Evolutionary conservation across 345 rosid genomes (phyloP).

Genomic region (Rhodomyrtus tomentosa): DNA sequence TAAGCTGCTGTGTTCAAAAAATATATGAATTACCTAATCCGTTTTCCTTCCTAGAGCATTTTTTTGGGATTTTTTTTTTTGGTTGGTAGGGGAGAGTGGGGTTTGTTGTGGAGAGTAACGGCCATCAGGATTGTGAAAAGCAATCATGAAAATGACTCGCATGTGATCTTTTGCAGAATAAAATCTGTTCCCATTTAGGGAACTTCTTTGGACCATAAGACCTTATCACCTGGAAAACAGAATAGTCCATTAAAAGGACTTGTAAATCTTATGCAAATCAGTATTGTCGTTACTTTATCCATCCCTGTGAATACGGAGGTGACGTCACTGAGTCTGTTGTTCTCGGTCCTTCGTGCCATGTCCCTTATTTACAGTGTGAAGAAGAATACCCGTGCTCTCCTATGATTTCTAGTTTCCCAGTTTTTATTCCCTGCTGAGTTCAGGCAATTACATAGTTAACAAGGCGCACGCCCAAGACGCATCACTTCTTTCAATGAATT

Average conservation of each 20-base stretch:
- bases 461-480: not conserved
- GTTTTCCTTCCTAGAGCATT: not conserved
- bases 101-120: not conserved
- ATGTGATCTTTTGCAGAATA: not conserved
- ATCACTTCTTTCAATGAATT: not conserved
- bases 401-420: not conserved
- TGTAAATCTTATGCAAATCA: not conserved
- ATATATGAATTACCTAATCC: not conserved
- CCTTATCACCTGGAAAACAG: not conserved
- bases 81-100: not conserved
- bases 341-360: not conserved
- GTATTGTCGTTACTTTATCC: not conserved
- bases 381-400: not conserved
- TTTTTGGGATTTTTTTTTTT: not conserved
- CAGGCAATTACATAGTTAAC: not conserved
- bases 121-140: not conserved
- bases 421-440: not conserved
- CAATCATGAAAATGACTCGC: not conserved
- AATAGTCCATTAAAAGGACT: not conserved
- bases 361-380: not conserved
- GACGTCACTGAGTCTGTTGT: not conserved
- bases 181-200: not conserved
- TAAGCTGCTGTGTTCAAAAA: conserved; percentile 6
- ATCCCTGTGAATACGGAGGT: not conserved
- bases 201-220: not conserved